Evolutionary conservation across 2,329 filamentous ascomycete genomes (phyloP).

Genomic region (Lachnellula arida): DNA sequence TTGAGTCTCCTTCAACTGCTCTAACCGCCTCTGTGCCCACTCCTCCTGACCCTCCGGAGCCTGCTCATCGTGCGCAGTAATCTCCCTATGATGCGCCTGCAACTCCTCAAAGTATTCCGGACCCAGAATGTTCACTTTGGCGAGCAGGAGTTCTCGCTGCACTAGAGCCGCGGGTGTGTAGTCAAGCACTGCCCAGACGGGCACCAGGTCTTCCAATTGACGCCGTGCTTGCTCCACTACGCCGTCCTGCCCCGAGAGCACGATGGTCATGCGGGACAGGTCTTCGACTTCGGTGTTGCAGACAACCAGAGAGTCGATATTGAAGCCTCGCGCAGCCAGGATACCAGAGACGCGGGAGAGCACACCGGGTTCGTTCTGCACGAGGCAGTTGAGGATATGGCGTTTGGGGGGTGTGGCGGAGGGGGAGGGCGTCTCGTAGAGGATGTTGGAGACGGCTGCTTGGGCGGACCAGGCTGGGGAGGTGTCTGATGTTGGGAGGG

Average conservation of each 20-base stretch:
- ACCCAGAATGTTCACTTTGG: constrained; percentile 93
- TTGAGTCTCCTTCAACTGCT: constrained; percentile 19
- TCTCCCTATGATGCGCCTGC: constrained; percentile 90
- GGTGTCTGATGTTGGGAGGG: constrained; percentile 72
- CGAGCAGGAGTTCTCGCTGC: constrained; percentile 89
- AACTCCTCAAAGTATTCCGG: constrained; percentile 99
- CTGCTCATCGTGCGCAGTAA: constrained; percentile 47
- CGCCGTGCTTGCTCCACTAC: constrained; percentile 95
- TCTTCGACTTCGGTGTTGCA: constrained; percentile 98
- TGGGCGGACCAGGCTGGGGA: constrained; percentile 82
- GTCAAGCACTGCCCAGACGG: constrained; percentile 96
- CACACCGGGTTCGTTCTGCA: constrained; percentile 98
- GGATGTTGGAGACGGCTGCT: constrained; percentile 93
- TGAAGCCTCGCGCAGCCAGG: constrained; percentile 92
- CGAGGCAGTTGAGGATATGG: constrained; percentile 95
- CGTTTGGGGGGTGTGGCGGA: constrained; percentile 82
- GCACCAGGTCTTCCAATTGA: constrained; percentile 93
- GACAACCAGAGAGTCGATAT: constrained; percentile 96
- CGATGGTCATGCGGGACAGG: constrained; percentile 97
- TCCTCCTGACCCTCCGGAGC: constrained; percentile 37
- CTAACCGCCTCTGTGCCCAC: constrained; percentile 29
- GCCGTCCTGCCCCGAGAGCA: constrained; percentile 90
- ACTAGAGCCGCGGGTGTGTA: constrained; percentile 91
- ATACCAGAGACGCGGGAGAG: constrained; percentile 95
- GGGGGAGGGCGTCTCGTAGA: constrained; percentile 93